These are phyloP conservation scores for Ploettnerulaceae sp. DNA, from an alignment of 2,329 filamentous ascomycete genomes.

Conservation along the genomic window DNA sequence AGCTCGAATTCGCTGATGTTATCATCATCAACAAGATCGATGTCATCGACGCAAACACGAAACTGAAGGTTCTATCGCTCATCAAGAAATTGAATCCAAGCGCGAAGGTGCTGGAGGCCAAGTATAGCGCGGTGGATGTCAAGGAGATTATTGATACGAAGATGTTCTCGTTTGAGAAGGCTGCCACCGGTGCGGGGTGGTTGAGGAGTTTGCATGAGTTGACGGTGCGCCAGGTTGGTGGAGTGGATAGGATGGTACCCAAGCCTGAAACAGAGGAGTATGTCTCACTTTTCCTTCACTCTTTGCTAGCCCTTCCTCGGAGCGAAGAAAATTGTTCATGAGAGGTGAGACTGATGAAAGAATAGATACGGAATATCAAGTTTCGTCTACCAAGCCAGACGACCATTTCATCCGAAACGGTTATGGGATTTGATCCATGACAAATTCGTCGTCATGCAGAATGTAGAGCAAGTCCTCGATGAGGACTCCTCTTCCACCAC, in stretches of 20 bases:
- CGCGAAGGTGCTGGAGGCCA: conserved; percentile 59
- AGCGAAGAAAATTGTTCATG: neutral
- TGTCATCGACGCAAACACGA: conserved; percentile 37
- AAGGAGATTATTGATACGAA: conserved; percentile 60
- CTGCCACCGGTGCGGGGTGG: conserved; percentile 64
- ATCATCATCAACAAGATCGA: conserved; percentile 63
- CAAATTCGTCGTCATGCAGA: conserved; percentile 41
- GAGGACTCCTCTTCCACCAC: no score
- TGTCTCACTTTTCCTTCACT: conserved; percentile 39
- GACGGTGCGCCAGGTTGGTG: conserved; percentile 53
- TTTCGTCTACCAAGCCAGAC: conserved; percentile 60
- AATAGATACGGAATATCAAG: conserved; percentile 63
- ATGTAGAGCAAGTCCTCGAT: conserved; percentile 22
- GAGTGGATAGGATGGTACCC: conserved; percentile 52
- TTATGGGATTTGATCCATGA: conserved; percentile 40
- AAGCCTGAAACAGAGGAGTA: conserved; percentile 62
- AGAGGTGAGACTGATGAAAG: no score
- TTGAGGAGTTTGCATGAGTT: conserved; percentile 64
- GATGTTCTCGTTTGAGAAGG: conserved; percentile 59
- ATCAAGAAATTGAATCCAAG: conserved; percentile 60
- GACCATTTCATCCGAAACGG: conserved; percentile 43
- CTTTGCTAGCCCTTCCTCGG: no score
- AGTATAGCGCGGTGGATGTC: conserved; percentile 51
- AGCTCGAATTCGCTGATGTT: conserved; percentile 73
- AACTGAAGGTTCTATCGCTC: conserved; percentile 49